Conservation (phyloP, 768 basidiomycete species). For the Mycena venus region DNA sequence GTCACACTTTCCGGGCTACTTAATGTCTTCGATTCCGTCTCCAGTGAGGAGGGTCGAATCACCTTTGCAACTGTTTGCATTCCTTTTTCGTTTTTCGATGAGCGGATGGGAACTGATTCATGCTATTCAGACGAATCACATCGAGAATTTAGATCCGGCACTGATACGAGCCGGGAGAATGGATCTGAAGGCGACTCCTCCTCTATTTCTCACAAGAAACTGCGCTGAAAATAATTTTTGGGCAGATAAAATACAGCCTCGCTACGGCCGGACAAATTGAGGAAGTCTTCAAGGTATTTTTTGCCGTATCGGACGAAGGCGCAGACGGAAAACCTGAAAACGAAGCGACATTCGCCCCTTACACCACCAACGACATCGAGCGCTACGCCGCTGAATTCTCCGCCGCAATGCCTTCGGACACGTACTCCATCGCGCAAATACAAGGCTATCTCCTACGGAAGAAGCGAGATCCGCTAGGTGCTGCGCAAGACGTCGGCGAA, state of each 20-base stretch:
- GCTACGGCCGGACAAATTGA: constrained; percentile 18
- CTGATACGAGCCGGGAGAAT: constrained; percentile 29
- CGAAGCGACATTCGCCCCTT: not conserved
- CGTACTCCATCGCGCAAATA: constrained; percentile 50
- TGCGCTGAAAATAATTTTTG: not conserved
- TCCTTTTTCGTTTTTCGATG: not conserved
- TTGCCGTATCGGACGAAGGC: not conserved
- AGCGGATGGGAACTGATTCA: not conserved
- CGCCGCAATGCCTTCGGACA: constrained; percentile 39
- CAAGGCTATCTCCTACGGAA: constrained; percentile 50
- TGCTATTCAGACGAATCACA: constrained; percentile 26
- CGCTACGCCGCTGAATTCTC: constrained; percentile 10
- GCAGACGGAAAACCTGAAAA: not conserved
- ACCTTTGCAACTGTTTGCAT: constrained; percentile 25
- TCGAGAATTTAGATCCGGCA: constrained; percentile 26
- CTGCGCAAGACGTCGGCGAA: constrained; percentile 19
- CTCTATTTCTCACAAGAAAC: not conserved
- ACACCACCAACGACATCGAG: not conserved
- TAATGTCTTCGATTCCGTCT: constrained; percentile 22
- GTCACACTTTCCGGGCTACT: too few relatives aligned
- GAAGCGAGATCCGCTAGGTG: constrained; percentile 14
- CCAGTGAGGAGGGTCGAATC: constrained; percentile 17
- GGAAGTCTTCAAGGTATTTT: constrained; percentile 24
- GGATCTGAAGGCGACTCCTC: constrained; percentile 16
- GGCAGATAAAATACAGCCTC: constrained; percentile 27